Percentiles rank a stretch among this genome's conserved stretches.
Conservation (phyloP, 306 rosid species). For the Quercus alba region DNA sequence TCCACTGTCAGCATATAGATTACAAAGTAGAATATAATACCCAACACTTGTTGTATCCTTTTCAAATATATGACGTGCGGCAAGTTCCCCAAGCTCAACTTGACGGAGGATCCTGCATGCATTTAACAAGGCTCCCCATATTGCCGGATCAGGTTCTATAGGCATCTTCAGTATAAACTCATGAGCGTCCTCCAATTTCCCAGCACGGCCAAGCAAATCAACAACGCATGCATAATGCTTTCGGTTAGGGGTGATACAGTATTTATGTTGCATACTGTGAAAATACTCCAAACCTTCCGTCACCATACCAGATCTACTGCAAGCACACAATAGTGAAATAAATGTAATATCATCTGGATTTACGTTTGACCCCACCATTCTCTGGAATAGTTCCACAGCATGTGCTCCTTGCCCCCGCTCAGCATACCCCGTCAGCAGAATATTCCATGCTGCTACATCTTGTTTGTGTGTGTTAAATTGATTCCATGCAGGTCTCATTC, state of each 20-base stretch:
- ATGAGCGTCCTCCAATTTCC: slow-evolving; percentile 59
- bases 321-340: slow-evolving; percentile 66
- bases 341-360: slow-evolving; percentile 72
- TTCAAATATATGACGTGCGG: slow-evolving; percentile 58
- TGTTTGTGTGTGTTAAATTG: slow-evolving; percentile 60
- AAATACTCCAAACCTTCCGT: slow-evolving; percentile 75
- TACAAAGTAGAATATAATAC: slow-evolving; percentile 74
- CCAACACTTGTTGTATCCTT: slow-evolving; percentile 56
- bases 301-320: slow-evolving; percentile 85
- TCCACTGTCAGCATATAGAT: slow-evolving; percentile 60
- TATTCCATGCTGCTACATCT: slow-evolving; percentile 79
- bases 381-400: slow-evolving; percentile 52
- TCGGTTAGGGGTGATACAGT: slow-evolving; percentile 61
- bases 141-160: slow-evolving; percentile 67
- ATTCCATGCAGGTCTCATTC: slow-evolving; percentile 63
- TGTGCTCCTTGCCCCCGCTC: slow-evolving; percentile 59
- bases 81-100: slow-evolving; percentile 84
- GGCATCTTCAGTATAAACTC: slow-evolving; percentile 73
- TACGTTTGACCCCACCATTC: slow-evolving; percentile 57
- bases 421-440: slow-evolving; percentile 74
- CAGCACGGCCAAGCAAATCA: slow-evolving; percentile 82
- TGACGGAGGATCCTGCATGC: slow-evolving; percentile 70
- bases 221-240: slow-evolving; percentile 84
- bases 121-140: slow-evolving; percentile 92
- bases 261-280: slow-evolving; percentile 44